Evolutionary conservation across 2,329 filamentous ascomycete species (phyloP).

Genomic region (Monosporascus sp.): DNA sequence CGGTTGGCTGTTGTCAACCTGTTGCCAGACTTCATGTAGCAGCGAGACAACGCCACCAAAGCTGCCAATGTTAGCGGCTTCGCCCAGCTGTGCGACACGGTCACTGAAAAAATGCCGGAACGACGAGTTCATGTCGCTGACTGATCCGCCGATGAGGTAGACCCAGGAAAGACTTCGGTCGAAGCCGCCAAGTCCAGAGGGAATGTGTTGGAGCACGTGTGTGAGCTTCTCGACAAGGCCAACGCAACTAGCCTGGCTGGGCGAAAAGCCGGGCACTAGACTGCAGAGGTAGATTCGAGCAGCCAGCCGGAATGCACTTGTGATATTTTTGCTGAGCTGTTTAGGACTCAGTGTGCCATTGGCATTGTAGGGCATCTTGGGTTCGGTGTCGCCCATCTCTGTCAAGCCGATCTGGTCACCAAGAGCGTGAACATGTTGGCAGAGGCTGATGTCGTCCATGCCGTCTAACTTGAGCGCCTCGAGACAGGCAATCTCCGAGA

Average conservation of each 20-base stretch:
- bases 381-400: constrained; percentile 58
- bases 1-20: constrained; percentile 55
- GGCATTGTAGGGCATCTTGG: constrained; percentile 57
- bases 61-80: constrained; percentile 73
- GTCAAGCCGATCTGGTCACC: constrained; percentile 81
- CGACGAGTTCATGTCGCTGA: constrained; percentile 64
- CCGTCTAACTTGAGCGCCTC: constrained; percentile 80
- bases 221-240: constrained; percentile 76
- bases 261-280: constrained; percentile 82
- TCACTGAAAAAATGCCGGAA: constrained; percentile 78
- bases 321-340: constrained; percentile 84
- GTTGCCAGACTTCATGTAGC: constrained; percentile 78
- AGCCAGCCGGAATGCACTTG: constrained; percentile 82
- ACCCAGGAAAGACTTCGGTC: constrained; percentile 93
- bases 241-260: constrained; percentile 66
- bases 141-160: constrained; percentile 78
- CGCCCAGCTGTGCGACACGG: constrained; percentile 68
- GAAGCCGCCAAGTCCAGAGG: constrained; percentile 73
- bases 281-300: constrained; percentile 97
- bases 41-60: constrained; percentile 79
- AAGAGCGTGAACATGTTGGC: constrained; percentile 83
- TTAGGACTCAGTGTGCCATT: constrained; percentile 75
- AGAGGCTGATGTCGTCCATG: constrained; percentile 81
- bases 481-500: constrained; percentile 94
- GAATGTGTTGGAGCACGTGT: constrained; percentile 74